These are phyloP conservation scores for Agrocybe praecox DNA, from an alignment of 768 basidiomycete genomes.

Conservation along the genomic window DNA sequence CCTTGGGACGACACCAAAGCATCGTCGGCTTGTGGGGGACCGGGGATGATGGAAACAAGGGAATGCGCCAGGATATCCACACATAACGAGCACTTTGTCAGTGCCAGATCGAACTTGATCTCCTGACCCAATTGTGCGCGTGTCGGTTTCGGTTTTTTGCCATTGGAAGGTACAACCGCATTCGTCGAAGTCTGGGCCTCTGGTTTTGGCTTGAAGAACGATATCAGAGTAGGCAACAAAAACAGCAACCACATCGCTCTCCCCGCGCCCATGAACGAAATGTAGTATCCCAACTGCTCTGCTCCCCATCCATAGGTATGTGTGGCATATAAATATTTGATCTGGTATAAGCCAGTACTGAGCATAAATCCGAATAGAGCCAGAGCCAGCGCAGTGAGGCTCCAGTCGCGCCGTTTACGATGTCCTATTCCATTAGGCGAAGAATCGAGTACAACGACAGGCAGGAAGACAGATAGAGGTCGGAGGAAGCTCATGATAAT, in stretches of 20 bases:
- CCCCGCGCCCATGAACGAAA: slow-evolving; percentile 64
- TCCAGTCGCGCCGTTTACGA: slow-evolving; percentile 70
- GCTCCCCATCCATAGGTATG: slow-evolving; percentile 75
- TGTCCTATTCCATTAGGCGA: slow-evolving; percentile 32
- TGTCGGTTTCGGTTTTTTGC: slow-evolving; percentile 48
- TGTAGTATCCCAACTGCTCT: slow-evolving; percentile 76
- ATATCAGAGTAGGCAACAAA: slow-evolving; percentile 49
- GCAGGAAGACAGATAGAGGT: slow-evolving; percentile 77
- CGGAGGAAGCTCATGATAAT: slow-evolving; percentile 43
- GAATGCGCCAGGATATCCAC: slow-evolving; percentile 68
- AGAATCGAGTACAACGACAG: slow-evolving; percentile 47
- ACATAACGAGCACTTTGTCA: slow-evolving; percentile 63
- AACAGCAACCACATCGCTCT: slow-evolving; percentile 66
- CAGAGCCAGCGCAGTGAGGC: slow-evolving; percentile 68
- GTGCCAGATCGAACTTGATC: slow-evolving; percentile 68
- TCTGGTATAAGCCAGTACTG: slow-evolving; percentile 75
- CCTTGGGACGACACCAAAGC: slow-evolving; percentile 1
- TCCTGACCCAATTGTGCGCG: slow-evolving; percentile 58
- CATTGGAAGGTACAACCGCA: slow-evolving; percentile 5
- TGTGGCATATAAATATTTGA: slow-evolving; percentile 82
- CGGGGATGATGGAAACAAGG: slow-evolving; percentile 56
- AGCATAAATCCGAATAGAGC: slow-evolving; percentile 66
- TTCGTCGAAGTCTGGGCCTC: not conserved
- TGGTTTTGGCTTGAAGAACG: slow-evolving; percentile 54
- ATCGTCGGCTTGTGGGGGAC: slow-evolving; percentile 40